A percentile compares a stretch with the other conserved stretches of the same genome.
Conservation (phyloP, 257 asterid genomes). For the Solanum peruvianum region DNA sequence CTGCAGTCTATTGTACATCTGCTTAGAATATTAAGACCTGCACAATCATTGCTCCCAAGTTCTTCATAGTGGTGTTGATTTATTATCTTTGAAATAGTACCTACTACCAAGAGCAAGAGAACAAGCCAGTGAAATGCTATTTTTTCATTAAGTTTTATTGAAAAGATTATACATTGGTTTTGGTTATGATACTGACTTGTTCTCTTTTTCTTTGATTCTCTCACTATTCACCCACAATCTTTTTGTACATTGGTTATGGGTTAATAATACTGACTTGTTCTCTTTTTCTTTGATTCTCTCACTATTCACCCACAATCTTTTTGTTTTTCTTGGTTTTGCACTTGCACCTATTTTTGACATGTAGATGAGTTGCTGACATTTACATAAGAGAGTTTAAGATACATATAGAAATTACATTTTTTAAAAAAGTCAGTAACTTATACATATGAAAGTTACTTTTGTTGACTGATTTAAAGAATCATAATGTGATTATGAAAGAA, state of each 20-base stretch:
- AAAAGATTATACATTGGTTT: neutral
- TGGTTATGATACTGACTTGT: neutral
- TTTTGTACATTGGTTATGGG: neutral
- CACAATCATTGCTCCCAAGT: neutral
- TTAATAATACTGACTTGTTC: neutral
- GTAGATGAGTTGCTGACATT: neutral
- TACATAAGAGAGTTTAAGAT: neutral
- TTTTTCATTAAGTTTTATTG: neutral
- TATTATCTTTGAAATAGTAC: neutral
- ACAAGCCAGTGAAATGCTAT: neutral
- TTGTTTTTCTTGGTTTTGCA: neutral
- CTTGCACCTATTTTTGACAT: neutral
- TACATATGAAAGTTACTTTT: neutral
- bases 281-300: neutral
- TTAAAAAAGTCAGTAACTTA: too few relatives aligned
- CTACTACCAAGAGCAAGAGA: neutral
- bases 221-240: neutral
- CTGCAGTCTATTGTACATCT: neutral
- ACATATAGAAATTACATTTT: neutral
- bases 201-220: neutral
- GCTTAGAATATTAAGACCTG: neutral
- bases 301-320: neutral
- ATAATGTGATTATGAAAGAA: neutral
- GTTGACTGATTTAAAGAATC: neutral
- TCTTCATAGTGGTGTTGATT: neutral